A percentile compares a stretch with the other conserved stretches of the same genome.
Conservation (phyloP, 345 rosid genomes). For the Passiflora organensis region DNA sequence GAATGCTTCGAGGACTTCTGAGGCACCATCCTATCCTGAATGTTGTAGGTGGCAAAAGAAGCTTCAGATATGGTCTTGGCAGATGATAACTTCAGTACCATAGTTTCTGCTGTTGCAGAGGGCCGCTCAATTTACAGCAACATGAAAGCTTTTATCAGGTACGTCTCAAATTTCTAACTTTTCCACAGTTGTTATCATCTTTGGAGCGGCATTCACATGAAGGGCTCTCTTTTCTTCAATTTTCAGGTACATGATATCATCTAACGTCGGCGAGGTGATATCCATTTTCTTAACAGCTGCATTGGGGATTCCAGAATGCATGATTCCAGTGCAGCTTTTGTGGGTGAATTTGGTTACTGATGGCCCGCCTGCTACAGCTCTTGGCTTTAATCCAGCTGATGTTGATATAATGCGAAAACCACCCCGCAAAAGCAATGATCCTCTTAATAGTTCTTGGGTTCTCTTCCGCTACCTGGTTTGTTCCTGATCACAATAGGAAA, state of each 20-base stretch:
- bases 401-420: slow-evolving; percentile 80
- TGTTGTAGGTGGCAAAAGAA: slow-evolving; percentile 84
- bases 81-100: slow-evolving; percentile 83
- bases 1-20: not conserved
- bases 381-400: slow-evolving; percentile 92
- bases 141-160: slow-evolving; percentile 97
- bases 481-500: not conserved
- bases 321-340: slow-evolving; percentile 93
- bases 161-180: slow-evolving; percentile 4
- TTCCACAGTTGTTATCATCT: not conserved
- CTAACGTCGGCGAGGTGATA: slow-evolving; percentile 92
- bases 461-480: slow-evolving; percentile 69
- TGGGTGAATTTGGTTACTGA: slow-evolving; percentile 97
- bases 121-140: slow-evolving; percentile 85
- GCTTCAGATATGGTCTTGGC: slow-evolving; percentile 97
- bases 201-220: not conserved
- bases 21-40: not conserved
- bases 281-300: slow-evolving; percentile 85
- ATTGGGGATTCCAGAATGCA: slow-evolving; percentile 82
- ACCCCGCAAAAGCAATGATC: slow-evolving; percentile 75
- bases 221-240: slow-evolving; percentile 7
- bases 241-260: slow-evolving; percentile 91
- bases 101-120: slow-evolving; percentile 82
- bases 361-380: slow-evolving; percentile 97
- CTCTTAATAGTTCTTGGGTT: slow-evolving; percentile 69